Conservation (phyloP, 495 filamentous ascomycete genomes). For the Lasiosphaeria hispida region DNA sequence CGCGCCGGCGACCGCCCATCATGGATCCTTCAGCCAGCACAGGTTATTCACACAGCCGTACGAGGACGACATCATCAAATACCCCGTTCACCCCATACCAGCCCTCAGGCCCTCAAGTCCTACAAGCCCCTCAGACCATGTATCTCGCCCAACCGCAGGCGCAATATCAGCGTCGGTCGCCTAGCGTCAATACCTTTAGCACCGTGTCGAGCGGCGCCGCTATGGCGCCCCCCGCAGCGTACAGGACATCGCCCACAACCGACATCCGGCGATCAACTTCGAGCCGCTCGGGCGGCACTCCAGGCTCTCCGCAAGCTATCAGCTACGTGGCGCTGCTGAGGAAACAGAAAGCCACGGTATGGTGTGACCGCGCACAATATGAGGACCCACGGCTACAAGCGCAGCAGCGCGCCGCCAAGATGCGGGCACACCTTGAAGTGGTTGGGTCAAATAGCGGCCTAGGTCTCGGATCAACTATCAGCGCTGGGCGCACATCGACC, state of each 20-base stretch:
- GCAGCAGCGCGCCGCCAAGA: conserved; percentile 77
- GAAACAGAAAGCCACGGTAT: conserved; percentile 96
- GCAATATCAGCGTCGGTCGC: conserved; percentile 58
- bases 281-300: conserved; percentile 61
- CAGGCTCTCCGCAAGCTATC: conserved; percentile 54
- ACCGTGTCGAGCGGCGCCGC: conserved; percentile 55
- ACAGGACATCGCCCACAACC: conserved; percentile 50
- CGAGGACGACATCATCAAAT: conserved; percentile 60
- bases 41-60: conserved; percentile 50
- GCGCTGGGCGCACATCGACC: conserved; percentile 56
- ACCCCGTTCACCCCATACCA: conserved; percentile 44
- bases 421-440: conserved; percentile 79
- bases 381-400: conserved; percentile 84
- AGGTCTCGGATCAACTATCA: conserved; percentile 22
- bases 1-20: conserved; percentile 30
- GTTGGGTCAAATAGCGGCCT: conserved; percentile 34
- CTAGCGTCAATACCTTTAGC: conserved; percentile 74
- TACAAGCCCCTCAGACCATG: conserved; percentile 26
- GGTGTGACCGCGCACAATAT: conserved; percentile 92
- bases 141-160: conserved; percentile 38
- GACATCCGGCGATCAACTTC: conserved; percentile 74
- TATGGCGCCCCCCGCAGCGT: conserved; percentile 42
- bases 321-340: conserved; percentile 93
- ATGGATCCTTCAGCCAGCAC: conserved; percentile 35
- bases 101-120: conserved; percentile 5